Evolutionary conservation across 768 basidiomycete genomes (phyloP).

Genomic region (Calocera cornea): DNA sequence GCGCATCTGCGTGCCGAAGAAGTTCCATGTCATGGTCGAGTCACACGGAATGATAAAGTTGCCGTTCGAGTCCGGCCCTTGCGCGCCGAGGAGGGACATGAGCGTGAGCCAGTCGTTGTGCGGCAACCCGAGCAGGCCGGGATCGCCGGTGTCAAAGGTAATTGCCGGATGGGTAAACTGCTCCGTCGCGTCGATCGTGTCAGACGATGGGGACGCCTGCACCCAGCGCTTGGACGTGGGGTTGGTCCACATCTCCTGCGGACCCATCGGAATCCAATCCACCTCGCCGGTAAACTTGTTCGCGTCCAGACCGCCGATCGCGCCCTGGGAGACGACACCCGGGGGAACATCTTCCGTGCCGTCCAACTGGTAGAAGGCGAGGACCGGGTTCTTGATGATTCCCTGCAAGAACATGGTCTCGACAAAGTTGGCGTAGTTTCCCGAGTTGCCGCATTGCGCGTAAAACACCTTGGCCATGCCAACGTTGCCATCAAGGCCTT

Average conservation of each 20-base stretch:
- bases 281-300: slow-evolving; percentile 9
- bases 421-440: slow-evolving; percentile 6
- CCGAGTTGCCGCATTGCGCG: background rate
- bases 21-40: slow-evolving; percentile 9
- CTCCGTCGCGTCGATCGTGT: background rate
- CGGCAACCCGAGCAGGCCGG: slow-evolving; percentile 4
- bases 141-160: slow-evolving; percentile 6
- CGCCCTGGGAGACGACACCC: slow-evolving; percentile 3
- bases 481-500: background rate
- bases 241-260: background rate
- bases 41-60: slow-evolving; percentile 7
- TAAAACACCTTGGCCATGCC: slow-evolving; percentile 7
- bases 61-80: background rate
- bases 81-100: slow-evolving; percentile 6
- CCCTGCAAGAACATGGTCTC: slow-evolving; percentile 6
- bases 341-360: background rate
- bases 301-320: slow-evolving; percentile 7
- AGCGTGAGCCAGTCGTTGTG: slow-evolving; percentile 9
- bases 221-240: background rate
- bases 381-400: slow-evolving; percentile 1
- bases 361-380: slow-evolving; percentile 4
- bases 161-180: slow-evolving; percentile 6
- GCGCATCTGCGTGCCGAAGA: slow-evolving; percentile 6
- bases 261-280: slow-evolving; percentile 7
- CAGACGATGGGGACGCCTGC: background rate